Base-by-base conservation (phyloP, 2,329 filamentous ascomycete species). In the Trichoderma afroharzianum region DNA sequence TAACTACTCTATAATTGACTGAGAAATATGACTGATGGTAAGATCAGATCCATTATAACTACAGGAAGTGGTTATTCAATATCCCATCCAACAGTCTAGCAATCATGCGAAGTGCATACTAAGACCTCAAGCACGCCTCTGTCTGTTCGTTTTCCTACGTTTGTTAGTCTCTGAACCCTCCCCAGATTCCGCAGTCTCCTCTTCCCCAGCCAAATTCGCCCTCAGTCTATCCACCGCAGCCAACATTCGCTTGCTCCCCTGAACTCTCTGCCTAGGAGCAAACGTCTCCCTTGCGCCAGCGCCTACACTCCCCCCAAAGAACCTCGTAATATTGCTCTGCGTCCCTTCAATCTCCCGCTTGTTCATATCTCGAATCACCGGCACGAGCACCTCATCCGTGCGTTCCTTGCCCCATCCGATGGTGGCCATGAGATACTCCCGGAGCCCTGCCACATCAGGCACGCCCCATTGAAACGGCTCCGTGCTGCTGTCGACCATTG, bases 301-400 rank as follows among this genome's bases (percentile, higher is more conserved):
- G 0, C 93, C 93, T 0, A 94, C 90, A 5, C 84, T 82, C 0
- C 95, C 95, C 14, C 90, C 88, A 79, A 98, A 98, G 80, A 91
- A 99, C 28, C 91, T 87, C n/a, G 96, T 99, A 75, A 99, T 97
- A 76, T 99, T 99, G 72, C 90, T 91, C 84, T 99, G 96, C 21
- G 95, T 98, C 7, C 96, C 96, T 82, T 98, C 96, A 32, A 90
- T 86, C 74, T 93, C 92, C 50, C 96, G 87, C 4, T 90, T 88
- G 79, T 98, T 98, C 93, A 99, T 97, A 78, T 99, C 96, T 71
- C 91, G 88, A 74, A 99, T 96, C 1, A 99, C 97, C 0, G 96
- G 96, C 1, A 99, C 93, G 2, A 99, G 88, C 2, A 99, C 93
- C 81, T 99, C 96, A 77, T 99, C 96, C 0, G 95, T 98, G 8